Evolutionary conservation across 2,329 filamentous ascomycete genomes (phyloP), one percentile per base, ranked within the genome.

Genomic region (Fragosphaeria purpurea): DNA sequence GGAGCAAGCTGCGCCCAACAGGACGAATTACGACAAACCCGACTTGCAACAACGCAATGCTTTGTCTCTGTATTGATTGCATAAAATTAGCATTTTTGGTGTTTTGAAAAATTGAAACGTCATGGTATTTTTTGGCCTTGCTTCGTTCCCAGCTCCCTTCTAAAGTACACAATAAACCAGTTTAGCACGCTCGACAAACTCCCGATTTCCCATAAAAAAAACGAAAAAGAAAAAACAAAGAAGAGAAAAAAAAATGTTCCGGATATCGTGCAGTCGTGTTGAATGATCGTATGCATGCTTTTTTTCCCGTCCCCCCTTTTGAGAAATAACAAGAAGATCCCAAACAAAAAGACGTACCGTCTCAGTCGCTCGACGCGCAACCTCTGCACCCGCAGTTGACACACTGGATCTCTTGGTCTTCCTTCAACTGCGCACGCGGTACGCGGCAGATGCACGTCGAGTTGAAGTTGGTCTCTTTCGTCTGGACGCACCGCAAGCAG

Each of bases 391-490:
- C 93, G 67, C 93, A 98, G 68, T 80, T 95, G 47, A 97, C 88
- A 63, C 93, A 98, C 67, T 97, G 85, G 35, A 97, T 83, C 39
- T 87, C 85, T 65, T 93, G 86, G 41, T 88, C 83, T 61, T 95
- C 89, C 68, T 95, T 95, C 63, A 98, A 70, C 66, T 94, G 81
- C 35, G 88, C 84, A 63, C 86, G 85, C 1, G 93, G 93, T 47
- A 98, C 91, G 47, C 93, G 86, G 67, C 93, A 98, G 62, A 98
- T 93, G 66, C 93, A 98, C 1, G 91, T 98, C 57, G 88, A 86
- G 67, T 91, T 93, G 73, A 97, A 98, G 68, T 98, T 98, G 34
- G 93, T 98, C 74, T 98, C 93, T 69, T 97, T 97, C n/a, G 93
- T 96, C 69, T 98, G 93, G 51, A 98, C 91, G 68, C 93, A 98